phyloP scores from a whole-genome alignment of 768 basidiomycete species.

The Kwoniella bestiolae region DNA sequence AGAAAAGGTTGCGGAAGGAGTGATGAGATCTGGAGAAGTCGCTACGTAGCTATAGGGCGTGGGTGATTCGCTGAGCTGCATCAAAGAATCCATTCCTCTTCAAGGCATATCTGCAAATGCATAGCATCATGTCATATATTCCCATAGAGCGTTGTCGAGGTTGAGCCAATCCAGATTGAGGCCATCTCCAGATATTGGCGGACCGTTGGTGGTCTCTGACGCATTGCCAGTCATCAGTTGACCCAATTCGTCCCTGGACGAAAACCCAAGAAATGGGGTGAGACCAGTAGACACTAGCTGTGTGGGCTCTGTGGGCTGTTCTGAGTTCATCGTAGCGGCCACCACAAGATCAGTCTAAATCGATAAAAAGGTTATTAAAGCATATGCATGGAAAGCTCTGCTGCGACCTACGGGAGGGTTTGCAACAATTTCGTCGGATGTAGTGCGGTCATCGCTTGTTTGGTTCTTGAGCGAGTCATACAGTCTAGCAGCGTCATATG shows the following conservation, averaged over 20 bases:
- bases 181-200: background rate
- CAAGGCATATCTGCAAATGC: too few relatives aligned
- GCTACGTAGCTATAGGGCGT: too few relatives aligned
- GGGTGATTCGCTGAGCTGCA: too few relatives aligned
- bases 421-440: background rate
- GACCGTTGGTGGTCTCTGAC: background rate
- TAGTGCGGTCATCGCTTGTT: background rate
- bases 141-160: slow-evolving; percentile 5
- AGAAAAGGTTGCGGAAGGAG: background rate
- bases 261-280: background rate
- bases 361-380: too few relatives aligned
- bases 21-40: too few relatives aligned
- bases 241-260: background rate
- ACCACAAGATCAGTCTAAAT: too few relatives aligned
- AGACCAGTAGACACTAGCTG: background rate
- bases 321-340: too few relatives aligned
- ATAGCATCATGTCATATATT: slow-evolving; percentile 3
- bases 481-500: background rate
- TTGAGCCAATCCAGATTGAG: slow-evolving; percentile 1
- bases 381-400: too few relatives aligned
- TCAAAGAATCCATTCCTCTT: too few relatives aligned
- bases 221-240: background rate
- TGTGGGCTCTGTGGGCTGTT: too few relatives aligned
- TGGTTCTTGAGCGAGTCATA: slow-evolving; percentile 1
- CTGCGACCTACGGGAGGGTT: too few relatives aligned